These are phyloP conservation scores for Nematodospora valgi DNA, from an alignment of 805 yeast genomes.

Conservation along the genomic window DNA sequence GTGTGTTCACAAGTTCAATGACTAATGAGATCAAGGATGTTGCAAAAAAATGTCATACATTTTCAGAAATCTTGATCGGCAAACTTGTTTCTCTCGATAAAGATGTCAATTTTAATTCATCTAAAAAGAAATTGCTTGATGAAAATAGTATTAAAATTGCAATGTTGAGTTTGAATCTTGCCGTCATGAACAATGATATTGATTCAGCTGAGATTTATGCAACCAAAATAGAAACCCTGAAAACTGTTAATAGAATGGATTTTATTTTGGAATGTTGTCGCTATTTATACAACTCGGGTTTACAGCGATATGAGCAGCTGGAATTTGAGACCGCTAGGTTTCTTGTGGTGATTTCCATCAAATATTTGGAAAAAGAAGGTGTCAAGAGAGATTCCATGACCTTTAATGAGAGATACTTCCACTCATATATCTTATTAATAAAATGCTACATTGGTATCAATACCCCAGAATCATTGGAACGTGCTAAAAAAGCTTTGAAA, in stretches of 20 bases:
- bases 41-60: slow-evolving; percentile 5
- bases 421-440: slow-evolving; percentile 3
- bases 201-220: neutral
- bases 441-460: slow-evolving; percentile 3
- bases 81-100: slow-evolving; percentile 2
- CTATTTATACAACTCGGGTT: slow-evolving; percentile 1
- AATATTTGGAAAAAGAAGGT: slow-evolving; percentile 5
- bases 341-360: slow-evolving; percentile 1
- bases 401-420: slow-evolving; percentile 2
- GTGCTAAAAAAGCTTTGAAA: slow-evolving; percentile 2
- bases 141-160: slow-evolving; percentile 2
- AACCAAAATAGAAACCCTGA: neutral
- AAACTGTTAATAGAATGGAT: neutral
- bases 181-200: neutral
- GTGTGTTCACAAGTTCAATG: neutral
- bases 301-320: neutral
- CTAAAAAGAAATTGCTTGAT: neutral
- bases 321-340: neutral
- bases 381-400: neutral
- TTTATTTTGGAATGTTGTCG: slow-evolving; percentile 5
- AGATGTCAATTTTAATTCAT: neutral
- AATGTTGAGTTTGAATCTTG: slow-evolving; percentile 3
- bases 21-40: slow-evolving; percentile 1
- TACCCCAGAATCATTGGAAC: neutral
- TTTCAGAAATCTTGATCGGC: slow-evolving; percentile 1